Percentiles rank a stretch among this genome's conserved stretches.
These are phyloP conservation scores for Datura wrightii DNA, from an alignment of 257 asterid genomes.

Conservation along the genomic window DNA sequence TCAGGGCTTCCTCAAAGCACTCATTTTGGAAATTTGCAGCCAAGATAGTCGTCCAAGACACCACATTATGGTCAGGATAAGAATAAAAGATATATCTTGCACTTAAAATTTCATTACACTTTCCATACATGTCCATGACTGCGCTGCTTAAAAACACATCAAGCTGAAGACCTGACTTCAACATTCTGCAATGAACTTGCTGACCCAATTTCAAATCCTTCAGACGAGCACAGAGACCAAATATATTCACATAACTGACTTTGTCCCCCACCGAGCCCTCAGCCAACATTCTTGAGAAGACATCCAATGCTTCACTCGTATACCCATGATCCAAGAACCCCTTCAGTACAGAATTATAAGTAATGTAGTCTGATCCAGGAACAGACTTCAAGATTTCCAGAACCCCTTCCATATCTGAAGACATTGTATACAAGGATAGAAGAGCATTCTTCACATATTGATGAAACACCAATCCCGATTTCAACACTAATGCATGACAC, in stretches of 20 bases:
- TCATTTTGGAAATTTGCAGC: slow-evolving; percentile 78
- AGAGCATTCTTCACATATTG: slow-evolving; percentile 76
- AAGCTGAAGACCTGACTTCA: slow-evolving; percentile 53
- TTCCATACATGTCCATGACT: slow-evolving; percentile 79
- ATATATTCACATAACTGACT: slow-evolving; percentile 59
- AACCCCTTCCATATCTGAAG: slow-evolving; percentile 54
- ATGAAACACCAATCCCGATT: slow-evolving; percentile 69
- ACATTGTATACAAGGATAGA: slow-evolving; percentile 60
- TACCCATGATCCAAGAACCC: slow-evolving; percentile 63
- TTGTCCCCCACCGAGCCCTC: slow-evolving; percentile 61
- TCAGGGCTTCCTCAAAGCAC: slow-evolving; percentile 74
- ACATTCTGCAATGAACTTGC: slow-evolving; percentile 60
- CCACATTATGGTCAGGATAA: slow-evolving; percentile 59
- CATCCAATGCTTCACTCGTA: slow-evolving; percentile 48
- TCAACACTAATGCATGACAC: slow-evolving; percentile 76
- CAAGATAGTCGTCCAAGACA: slow-evolving; percentile 74
- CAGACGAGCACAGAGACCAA: slow-evolving; percentile 64
- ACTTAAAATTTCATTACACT: slow-evolving; percentile 62
- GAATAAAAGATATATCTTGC: slow-evolving; percentile 53
- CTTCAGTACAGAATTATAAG: slow-evolving; percentile 64
- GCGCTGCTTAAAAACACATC: slow-evolving; percentile 69
- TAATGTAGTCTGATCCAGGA: slow-evolving; percentile 59
- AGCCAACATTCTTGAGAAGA: slow-evolving; percentile 52
- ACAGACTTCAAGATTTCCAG: slow-evolving; percentile 53
- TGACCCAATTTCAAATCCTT: slow-evolving; percentile 65